Base-by-base conservation (phyloP, 163 green algal genomes). In the Picocystis sp. region DNA sequence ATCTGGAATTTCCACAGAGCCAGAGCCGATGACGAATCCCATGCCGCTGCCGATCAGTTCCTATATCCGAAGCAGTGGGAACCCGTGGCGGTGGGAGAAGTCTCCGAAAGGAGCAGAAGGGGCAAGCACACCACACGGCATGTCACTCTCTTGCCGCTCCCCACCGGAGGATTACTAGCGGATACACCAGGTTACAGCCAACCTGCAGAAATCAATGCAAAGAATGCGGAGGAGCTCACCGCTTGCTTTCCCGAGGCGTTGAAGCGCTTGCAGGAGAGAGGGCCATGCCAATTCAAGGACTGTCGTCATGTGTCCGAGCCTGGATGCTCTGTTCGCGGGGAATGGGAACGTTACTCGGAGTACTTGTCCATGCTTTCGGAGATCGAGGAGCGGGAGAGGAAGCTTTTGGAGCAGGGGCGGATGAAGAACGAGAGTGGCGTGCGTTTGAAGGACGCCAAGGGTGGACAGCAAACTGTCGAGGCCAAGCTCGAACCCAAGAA, bases 111-210 rank as follows among this genome's bases (percentile, higher is more conserved):
- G 22, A 83, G 82, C 22, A 81, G 81, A 1, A 66, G 82, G 0
- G 85, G 85, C 33, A 80, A 67, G 53, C 82, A 95, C 69, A 95
- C 85, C 19, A 93, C 85, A 3, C 78, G 82, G 13, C 71, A 76
- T 11, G 72, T 88, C 0, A 75, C 70, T 2, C 69, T 95, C 8
- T 71, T 94, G 13, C 43, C 72, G 50, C 57, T 90, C 55, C 55
- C 67, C n/a, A 70, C 64, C 3, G 82, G 75, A 0, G 84, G 81
- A 5, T 54, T 83, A 46, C 51, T 95, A 35, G 84, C 78, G 2
- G 85, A 95, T 63, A 93, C 81, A 0, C 85, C 84, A 2, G 85
- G 85, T 3, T 84, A 83, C 72, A 84, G 81, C 58, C 63, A 82
- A 46, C 78, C 78, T 15, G 46, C 50, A 15, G 47, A 82, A n/a